Base-by-base conservation (phyloP, 192 early-diverging fungal species). In the Coemansia sp. region DNA sequence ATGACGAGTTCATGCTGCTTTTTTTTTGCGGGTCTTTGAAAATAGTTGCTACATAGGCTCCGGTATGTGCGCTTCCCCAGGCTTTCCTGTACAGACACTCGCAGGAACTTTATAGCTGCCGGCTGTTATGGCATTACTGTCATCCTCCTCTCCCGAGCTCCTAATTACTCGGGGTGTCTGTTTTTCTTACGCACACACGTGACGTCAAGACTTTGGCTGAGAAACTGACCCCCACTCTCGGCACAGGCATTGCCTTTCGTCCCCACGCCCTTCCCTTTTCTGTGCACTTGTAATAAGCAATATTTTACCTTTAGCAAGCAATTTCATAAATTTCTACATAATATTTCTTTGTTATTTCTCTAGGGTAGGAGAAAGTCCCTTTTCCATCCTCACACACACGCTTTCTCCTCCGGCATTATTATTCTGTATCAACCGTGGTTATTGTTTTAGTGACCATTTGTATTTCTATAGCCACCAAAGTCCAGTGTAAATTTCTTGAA, bases 171-270 rank as follows among this genome's bases (percentile, higher is more conserved):
- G 33, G 6, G 33, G 39, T 46, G 39, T 46, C 39, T 46, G 39
- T 46, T 46, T 46, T 46, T 46, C 39, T 9, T 58, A 31, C 33
- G 20, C 33, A 21, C 29, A 25, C 57, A 58, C 57, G 57, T 58
- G 57, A 58, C 6, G 23, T 31, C 9, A 5, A 55, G 21, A 11
- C 20, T 21, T 27, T 17, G 24, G n/a, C 27, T 55, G 54, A 21
- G 25, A 57, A 30, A 2, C 27, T 17, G 24, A 55, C 24, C 17
- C 21, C 20, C 54, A 3, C 5, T 19, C 5, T 25, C 11, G 53
- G 53, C 53, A 21, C 51, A 52, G 51, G 51, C 51, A 30, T 10
- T 27, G 8, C 14, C 8, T n/a, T 4, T 58, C 33, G 17, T 25
- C 14, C 57, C 57, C 14, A 46, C 39, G 14, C 39, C 23, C n/a